phyloP scores from a whole-genome alignment of 2,329 filamentous ascomycete genomes.

The Neophaeococcomyces mojaviensis region DNA sequence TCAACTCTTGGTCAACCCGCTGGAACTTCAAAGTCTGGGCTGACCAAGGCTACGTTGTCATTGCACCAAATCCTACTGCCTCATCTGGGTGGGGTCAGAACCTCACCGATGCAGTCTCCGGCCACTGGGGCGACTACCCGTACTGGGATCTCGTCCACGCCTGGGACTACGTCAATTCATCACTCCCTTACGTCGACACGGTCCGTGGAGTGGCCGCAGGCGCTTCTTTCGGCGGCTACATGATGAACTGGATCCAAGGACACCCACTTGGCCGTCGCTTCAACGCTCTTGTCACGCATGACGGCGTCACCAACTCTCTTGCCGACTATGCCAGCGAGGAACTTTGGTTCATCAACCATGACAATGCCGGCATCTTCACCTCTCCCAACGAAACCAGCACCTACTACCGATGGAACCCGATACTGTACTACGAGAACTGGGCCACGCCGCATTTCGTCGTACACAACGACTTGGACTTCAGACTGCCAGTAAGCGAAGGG shows the following conservation, averaged over 20 bases:
- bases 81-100: conserved; percentile 75
- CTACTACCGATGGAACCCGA: conserved; percentile 65
- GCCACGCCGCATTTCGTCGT: conserved; percentile 75
- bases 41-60: conserved; percentile 77
- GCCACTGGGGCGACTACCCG: conserved; percentile 77
- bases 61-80: conserved; percentile 76
- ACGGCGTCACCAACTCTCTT: conserved; percentile 66
- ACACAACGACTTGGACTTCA: conserved; percentile 78
- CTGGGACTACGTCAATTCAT: conserved; percentile 59
- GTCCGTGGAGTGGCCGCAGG: conserved; percentile 34
- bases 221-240: conserved; percentile 38
- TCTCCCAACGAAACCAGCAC: neutral
- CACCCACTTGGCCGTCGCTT: conserved; percentile 74
- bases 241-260: conserved; percentile 78
- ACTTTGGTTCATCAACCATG: conserved; percentile 46
- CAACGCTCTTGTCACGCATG: conserved; percentile 80
- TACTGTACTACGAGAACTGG: conserved; percentile 59
- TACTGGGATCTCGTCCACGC: conserved; percentile 75
- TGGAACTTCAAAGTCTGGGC: conserved; percentile 86
- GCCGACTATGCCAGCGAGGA: conserved; percentile 45
- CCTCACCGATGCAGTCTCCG: conserved; percentile 66
- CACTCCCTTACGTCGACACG: conserved; percentile 32
- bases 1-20: conserved; percentile 67
- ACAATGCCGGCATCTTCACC: conserved; percentile 22
- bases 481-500: conserved; percentile 74